Evolutionary conservation across 129 eudicot genomes (phyloP).

Genomic region (Deinandra increscens): DNA sequence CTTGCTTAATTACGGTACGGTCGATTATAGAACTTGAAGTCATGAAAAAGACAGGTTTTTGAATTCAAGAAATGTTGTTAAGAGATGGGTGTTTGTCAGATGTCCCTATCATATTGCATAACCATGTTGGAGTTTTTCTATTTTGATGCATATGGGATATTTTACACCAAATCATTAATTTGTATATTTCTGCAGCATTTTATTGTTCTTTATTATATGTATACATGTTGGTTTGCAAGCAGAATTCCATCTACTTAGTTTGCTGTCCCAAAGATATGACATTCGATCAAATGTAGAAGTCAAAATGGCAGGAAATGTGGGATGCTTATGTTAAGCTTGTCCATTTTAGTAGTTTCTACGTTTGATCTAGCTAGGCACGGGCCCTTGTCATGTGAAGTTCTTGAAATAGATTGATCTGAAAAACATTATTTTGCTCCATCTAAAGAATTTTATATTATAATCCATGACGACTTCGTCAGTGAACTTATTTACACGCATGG

Average conservation of each 20-base stretch:
- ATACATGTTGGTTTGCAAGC: neutral
- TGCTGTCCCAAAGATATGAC: neutral
- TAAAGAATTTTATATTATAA: neutral
- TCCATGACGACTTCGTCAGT: neutral
- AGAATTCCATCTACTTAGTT: neutral
- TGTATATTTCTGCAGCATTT: neutral
- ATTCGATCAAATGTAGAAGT: neutral
- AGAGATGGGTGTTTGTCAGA: neutral
- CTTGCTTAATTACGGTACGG: neutral
- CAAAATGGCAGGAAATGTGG: neutral
- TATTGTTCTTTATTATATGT: neutral
- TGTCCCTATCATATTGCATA: neutral
- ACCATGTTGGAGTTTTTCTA: neutral
- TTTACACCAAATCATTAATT: neutral
- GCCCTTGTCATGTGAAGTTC: neutral
- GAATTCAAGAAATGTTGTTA: neutral
- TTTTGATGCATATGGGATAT: constrained; percentile 3
- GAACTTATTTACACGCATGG: neutral
- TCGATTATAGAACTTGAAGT: neutral
- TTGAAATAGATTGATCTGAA: neutral
- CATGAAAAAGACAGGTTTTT: neutral
- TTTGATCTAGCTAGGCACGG: neutral
- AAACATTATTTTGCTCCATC: neutral
- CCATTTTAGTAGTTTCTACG: neutral
- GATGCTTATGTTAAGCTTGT: neutral